Evolutionary conservation across 441 rosid genomes (phyloP).

Genomic region (Capsella rubella): DNA sequence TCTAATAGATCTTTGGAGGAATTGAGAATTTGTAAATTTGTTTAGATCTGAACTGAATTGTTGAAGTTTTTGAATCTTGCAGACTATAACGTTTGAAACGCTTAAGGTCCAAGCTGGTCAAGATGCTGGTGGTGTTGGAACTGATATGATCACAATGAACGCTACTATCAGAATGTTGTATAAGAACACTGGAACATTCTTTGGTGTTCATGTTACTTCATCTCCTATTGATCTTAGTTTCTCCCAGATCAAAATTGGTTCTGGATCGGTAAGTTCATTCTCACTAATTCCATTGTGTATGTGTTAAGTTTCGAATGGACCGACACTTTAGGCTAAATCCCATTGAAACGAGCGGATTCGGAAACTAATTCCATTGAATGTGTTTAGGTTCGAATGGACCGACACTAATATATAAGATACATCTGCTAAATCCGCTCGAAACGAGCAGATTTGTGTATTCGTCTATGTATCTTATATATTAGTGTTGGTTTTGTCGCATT

Average conservation of each 20-base stretch:
- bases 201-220: conserved; percentile 88
- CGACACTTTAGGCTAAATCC: neutral
- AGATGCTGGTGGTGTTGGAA: conserved; percentile 85
- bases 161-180: conserved; percentile 77
- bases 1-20: neutral
- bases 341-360: too few species aligned
- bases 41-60: neutral
- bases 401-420: neutral
- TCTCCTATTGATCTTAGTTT: conserved; percentile 75
- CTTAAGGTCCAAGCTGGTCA: conserved; percentile 90
- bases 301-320: neutral
- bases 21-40: neutral
- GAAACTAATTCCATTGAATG: neutral
- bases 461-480: neutral
- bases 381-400: neutral
- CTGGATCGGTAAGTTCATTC: conserved; percentile 70
- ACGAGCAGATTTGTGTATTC: too few species aligned
- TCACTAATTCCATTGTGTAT: neutral
- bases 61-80: conserved; percentile 8
- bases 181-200: conserved; percentile 88
- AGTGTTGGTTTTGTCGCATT: neutral
- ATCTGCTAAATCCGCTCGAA: too few species aligned
- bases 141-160: conserved; percentile 84
- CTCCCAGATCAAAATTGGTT: conserved; percentile 68
- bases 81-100: conserved; percentile 82